Evolutionary conservation across 139 green algal species (phyloP).

Genomic region (Tetratostichococcus sp.): DNA sequence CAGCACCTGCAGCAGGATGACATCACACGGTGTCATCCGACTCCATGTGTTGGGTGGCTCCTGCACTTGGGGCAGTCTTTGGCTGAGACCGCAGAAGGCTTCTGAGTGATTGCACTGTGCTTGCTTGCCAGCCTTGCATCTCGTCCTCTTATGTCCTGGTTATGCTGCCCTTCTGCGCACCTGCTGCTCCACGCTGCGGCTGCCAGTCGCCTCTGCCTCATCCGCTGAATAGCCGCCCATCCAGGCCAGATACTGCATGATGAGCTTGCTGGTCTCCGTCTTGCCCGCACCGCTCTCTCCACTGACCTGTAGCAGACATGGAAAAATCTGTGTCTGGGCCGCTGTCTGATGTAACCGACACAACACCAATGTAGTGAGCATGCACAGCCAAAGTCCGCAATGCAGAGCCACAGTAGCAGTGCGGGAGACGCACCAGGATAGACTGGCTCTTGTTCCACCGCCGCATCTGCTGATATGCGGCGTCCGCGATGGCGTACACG

Average conservation of each 20-base stretch:
- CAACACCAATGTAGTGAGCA: too few relatives aligned
- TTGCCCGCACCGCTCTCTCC: slow-evolving; percentile 98
- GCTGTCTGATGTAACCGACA: too few relatives aligned
- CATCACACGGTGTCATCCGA: too few relatives aligned
- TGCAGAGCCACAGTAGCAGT: slow-evolving; percentile 1
- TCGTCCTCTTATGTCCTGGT: too few relatives aligned
- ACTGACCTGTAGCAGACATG: slow-evolving; percentile 53
- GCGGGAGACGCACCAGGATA: slow-evolving; percentile 91
- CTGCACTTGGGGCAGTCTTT: too few relatives aligned
- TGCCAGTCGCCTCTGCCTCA: slow-evolving; percentile 7
- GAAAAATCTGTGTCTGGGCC: too few relatives aligned
- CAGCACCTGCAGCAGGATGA: slow-evolving; percentile 60
- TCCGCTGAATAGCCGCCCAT: slow-evolving; percentile 48
- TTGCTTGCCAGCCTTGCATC: too few relatives aligned
- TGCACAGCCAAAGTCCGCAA: background rate
- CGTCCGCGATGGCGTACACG: slow-evolving; percentile 88
- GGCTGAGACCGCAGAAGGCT: too few relatives aligned
- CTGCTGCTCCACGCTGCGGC: slow-evolving; percentile 73
- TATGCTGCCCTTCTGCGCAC: too few relatives aligned
- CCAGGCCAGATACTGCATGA: slow-evolving; percentile 94
- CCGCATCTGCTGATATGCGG: slow-evolving; percentile 81
- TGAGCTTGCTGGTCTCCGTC: slow-evolving; percentile 98
- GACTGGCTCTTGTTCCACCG: slow-evolving; percentile 73
- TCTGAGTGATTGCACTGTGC: too few relatives aligned
- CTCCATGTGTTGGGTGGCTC: too few relatives aligned